Base-by-base conservation (phyloP, 2,329 filamentous ascomycete genomes). In the Paramyrothecium sp. region DNA sequence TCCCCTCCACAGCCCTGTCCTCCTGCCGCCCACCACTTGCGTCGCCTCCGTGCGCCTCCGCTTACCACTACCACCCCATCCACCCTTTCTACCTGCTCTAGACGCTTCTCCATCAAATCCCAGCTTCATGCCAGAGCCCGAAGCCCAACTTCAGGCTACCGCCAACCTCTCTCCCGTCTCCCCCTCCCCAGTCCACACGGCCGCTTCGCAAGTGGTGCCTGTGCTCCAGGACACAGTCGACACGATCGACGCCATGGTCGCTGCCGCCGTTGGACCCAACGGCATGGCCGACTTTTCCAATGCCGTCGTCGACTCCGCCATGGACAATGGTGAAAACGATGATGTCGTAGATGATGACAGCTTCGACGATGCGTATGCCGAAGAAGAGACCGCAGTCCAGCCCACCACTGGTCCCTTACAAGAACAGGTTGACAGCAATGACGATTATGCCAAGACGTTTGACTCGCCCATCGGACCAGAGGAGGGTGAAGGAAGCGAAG, bases 161-260 rank as follows among this genome's bases (percentile, higher is more conserved):
- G 81, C 81, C 72, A 75, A 79, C 69, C 72, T 84, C 57, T 81
- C 76, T 51, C 81, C 81, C 13, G 67, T 83, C 53, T 83, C 81
- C 54, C 82, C 81, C 51, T 72, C 78, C 57, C 74, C 79, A 57
- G 66, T 81, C 58, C 75, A 82, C 61, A 75, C 74, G 51, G 73
- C 78, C 56, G 77, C 78, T 23, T 71, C 80, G 50, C 69, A 78
- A 55, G 73, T 78, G 58, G 76, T 83, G 54, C 80, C 81, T 33
- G 71, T 73, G 23, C 78, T 84, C 57, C 81, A 84, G 67, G 73
- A 81, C 59, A 81, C 79, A 55, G 81, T 80, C 63, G 80, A 83
- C 61, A 76, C 72, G 59, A 72, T 81, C 59, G 77, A 78, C 73
- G 75, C 73, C 66, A 81, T 79, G 74, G 73, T 74, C 58, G 73